Evolutionary conservation across 768 basidiomycete species (phyloP).

Genomic region (Russula earlei): DNA sequence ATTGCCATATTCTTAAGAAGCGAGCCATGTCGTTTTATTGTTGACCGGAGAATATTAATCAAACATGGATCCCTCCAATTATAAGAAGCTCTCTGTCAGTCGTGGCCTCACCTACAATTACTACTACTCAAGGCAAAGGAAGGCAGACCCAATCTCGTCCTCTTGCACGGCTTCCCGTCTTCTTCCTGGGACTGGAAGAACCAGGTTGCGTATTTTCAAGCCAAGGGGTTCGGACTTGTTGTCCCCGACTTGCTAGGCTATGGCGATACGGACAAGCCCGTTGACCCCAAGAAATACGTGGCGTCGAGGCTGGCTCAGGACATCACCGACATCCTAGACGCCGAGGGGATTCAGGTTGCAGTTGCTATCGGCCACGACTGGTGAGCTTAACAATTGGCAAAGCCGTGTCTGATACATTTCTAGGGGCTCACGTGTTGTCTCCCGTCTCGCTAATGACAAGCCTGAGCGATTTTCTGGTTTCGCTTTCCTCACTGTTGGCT

Average conservation of each 20-base stretch:
- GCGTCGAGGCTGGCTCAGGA: conserved; percentile 24
- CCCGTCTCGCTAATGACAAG: conserved; percentile 31
- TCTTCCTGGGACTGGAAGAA: conserved; percentile 34
- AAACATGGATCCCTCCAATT: conserved; percentile 25
- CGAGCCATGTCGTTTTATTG: background rate
- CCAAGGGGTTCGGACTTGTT: conserved; percentile 35
- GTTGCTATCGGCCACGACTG: conserved; percentile 31
- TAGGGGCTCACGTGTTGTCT: conserved; percentile 31
- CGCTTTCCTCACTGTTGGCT: conserved; percentile 30
- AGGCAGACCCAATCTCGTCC: conserved; percentile 32
- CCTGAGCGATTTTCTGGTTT: conserved; percentile 35
- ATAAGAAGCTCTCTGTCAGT: conserved; percentile 27
- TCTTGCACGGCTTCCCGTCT: conserved; percentile 39
- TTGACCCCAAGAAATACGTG: conserved; percentile 23
- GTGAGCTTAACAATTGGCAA: conserved; percentile 14
- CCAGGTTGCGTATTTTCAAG: conserved; percentile 32
- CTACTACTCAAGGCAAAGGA: conserved; percentile 26
- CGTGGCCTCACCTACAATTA: conserved; percentile 30
- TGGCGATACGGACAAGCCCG: conserved; percentile 36
- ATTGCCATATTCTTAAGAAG: too few species aligned
- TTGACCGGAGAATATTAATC: background rate
- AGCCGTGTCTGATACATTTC: background rate
- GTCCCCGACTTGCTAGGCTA: conserved; percentile 41
- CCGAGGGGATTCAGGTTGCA: conserved; percentile 20
- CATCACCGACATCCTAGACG: conserved; percentile 28